Conservation (phyloP, 1,284 basidiomycete species). For the Apiotrichum brassicae region DNA sequence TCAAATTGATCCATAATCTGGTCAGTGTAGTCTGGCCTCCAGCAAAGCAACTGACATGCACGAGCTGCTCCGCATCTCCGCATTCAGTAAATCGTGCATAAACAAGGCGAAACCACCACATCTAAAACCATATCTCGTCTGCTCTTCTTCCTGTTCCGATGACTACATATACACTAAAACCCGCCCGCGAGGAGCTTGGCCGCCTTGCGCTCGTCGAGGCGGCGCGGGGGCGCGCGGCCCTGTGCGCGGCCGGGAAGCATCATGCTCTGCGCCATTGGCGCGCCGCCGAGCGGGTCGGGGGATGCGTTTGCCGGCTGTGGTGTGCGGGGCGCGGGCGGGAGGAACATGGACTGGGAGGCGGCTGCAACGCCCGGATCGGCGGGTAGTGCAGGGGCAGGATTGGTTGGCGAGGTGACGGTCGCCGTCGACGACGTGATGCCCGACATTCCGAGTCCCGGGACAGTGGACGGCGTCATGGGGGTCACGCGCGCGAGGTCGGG, state of each 20-base stretch:
- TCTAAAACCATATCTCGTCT: neutral
- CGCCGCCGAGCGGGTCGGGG: slow-evolving; percentile 12
- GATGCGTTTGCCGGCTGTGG: neutral
- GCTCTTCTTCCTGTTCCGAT: neutral
- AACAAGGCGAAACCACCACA: no score
- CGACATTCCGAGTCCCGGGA: no score
- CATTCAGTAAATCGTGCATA: no score
- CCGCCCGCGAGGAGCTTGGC: slow-evolving; percentile 44
- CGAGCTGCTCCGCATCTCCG: no score
- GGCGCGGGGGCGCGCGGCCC: slow-evolving; percentile 20
- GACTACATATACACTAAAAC: slow-evolving; percentile 21
- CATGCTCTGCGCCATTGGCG: slow-evolving; percentile 39
- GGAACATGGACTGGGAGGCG: slow-evolving; percentile 36
- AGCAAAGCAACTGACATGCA: no score
- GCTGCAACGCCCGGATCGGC: neutral
- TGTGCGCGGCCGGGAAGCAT: slow-evolving; percentile 26
- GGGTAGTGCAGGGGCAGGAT: neutral
- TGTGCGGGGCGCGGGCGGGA: slow-evolving; percentile 19
- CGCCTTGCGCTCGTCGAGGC: slow-evolving; percentile 41
- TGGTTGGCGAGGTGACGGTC: neutral
- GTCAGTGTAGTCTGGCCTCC: no score
- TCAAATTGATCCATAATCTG: no score
- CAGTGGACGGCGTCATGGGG: no score
- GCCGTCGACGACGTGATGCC: neutral
- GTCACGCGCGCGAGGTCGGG: slow-evolving; percentile 56